phyloP scores from a whole-genome alignment of 352 stramenopile species.

The Phytophthora aleatoria region DNA sequence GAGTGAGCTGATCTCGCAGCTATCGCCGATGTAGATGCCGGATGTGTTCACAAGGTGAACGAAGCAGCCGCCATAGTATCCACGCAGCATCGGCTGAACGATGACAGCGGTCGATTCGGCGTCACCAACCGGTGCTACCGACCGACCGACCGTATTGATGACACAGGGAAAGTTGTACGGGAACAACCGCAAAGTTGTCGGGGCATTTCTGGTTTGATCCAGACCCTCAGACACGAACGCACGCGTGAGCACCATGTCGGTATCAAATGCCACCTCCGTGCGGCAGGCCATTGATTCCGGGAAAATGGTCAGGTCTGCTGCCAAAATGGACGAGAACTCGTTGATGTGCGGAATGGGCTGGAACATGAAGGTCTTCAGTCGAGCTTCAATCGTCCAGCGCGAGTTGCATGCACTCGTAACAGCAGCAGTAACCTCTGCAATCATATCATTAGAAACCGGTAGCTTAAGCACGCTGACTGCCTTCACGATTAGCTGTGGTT shows the following conservation, averaged over 20 bases:
- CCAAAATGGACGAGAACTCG: conserved; percentile 40
- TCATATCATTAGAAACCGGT: conserved; percentile 31
- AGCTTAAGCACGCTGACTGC: conserved; percentile 22
- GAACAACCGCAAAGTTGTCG: conserved; percentile 38
- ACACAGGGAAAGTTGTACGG: conserved; percentile 43
- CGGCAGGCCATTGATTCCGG: conserved; percentile 35
- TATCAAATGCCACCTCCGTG: conserved; percentile 18
- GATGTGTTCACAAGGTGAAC: conserved; percentile 37
- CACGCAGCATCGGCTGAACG: conserved; percentile 38
- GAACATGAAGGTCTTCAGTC: conserved; percentile 42
- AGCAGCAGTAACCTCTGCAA: conserved; percentile 23
- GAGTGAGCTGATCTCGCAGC: conserved; percentile 28
- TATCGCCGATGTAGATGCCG: conserved; percentile 37
- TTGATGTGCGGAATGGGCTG: conserved; percentile 39
- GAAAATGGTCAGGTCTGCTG: conserved; percentile 40
- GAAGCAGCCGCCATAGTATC: conserved; percentile 40
- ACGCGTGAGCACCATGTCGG: conserved; percentile 17
- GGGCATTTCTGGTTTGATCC: conserved; percentile 40
- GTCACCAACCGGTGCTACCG: conserved; percentile 21
- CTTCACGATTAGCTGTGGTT: conserved; percentile 33
- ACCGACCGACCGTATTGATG: conserved; percentile 22
- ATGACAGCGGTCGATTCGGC: conserved; percentile 17
- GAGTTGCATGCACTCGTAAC: conserved; percentile 20
- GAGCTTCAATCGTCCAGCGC: conserved; percentile 35
- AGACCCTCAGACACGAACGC: conserved; percentile 37